These are phyloP conservation scores for Pseudocercospora vitis DNA, from an alignment of 2,329 filamentous ascomycete species.

Conservation along the genomic window DNA sequence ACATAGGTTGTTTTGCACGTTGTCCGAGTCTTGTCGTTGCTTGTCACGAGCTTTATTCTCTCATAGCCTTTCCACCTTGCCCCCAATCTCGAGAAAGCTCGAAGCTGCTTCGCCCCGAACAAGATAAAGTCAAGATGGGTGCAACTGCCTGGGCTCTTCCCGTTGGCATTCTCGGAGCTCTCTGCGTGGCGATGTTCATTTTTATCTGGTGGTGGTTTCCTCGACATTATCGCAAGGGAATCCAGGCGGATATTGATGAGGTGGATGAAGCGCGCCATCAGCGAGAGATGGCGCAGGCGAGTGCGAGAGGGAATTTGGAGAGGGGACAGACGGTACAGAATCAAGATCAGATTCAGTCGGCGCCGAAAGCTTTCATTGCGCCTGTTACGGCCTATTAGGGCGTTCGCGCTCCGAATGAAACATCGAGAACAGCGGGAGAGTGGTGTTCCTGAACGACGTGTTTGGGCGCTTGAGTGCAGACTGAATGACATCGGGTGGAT, in stretches of 20 bases:
- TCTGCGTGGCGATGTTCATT: conserved; percentile 26
- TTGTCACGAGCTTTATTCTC: too few species aligned
- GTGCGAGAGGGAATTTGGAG: conserved; percentile 20
- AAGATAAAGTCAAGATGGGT: conserved; percentile 29
- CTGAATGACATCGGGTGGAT: too few species aligned
- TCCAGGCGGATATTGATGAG: conserved; percentile 23
- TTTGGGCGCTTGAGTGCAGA: too few species aligned
- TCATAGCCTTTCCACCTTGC: too few species aligned
- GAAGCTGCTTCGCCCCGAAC: too few species aligned
- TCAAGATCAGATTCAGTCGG: neutral
- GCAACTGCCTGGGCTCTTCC: conserved; percentile 29
- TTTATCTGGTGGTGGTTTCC: conserved; percentile 37
- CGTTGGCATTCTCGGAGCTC: conserved; percentile 30
- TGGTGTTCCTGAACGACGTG: too few species aligned
- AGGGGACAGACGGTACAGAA: conserved; percentile 1
- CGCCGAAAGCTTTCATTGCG: neutral
- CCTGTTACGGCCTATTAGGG: neutral
- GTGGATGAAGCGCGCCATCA: conserved; percentile 23
- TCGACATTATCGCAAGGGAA: conserved; percentile 27
- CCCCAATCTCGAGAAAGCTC: too few species aligned
- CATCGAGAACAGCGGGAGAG: too few species aligned
- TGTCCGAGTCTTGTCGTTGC: too few species aligned
- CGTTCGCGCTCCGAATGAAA: too few species aligned
- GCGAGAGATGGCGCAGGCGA: conserved; percentile 23
- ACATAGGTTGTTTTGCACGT: too few species aligned